Conservation (phyloP, 2,329 filamentous ascomycete genomes). For the Calonectria pseudoturangicola region DNA sequence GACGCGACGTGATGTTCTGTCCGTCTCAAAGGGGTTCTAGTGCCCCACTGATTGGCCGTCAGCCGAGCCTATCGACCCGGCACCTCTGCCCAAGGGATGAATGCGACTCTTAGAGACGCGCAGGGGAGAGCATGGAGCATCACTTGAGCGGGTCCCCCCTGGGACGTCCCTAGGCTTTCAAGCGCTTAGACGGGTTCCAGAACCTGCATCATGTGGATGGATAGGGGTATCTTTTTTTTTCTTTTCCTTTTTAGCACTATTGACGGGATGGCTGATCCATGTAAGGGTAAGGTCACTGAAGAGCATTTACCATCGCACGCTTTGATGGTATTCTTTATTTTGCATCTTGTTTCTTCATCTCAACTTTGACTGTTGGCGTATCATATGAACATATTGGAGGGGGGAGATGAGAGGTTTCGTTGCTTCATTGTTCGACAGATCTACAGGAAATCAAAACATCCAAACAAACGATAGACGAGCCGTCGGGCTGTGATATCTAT, state of each 20-base stretch:
- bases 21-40: constrained; percentile 36
- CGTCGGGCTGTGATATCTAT: not conserved
- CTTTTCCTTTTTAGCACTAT: not conserved
- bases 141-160: constrained; percentile 24
- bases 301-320: not conserved
- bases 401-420: not conserved
- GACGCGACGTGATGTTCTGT: constrained; percentile 22
- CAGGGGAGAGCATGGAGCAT: constrained; percentile 36
- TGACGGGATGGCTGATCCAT: constrained; percentile 9
- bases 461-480: constrained; percentile 5
- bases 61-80: constrained; percentile 30
- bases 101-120: constrained; percentile 28
- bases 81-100: constrained; percentile 36
- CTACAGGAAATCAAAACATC: constrained; percentile 7
- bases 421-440: not conserved
- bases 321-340: not conserved
- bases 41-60: constrained; percentile 36
- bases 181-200: constrained; percentile 42
- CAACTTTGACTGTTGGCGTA: not conserved
- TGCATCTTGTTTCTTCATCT: not conserved
- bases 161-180: constrained; percentile 20
- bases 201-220: constrained; percentile 41
- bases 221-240: constrained; percentile 5
- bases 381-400: not conserved
- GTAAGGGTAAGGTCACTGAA: constrained; percentile 8